Base-by-base conservation (phyloP, 768 basidiomycete species). In the Coprinellus micaceus region DNA sequence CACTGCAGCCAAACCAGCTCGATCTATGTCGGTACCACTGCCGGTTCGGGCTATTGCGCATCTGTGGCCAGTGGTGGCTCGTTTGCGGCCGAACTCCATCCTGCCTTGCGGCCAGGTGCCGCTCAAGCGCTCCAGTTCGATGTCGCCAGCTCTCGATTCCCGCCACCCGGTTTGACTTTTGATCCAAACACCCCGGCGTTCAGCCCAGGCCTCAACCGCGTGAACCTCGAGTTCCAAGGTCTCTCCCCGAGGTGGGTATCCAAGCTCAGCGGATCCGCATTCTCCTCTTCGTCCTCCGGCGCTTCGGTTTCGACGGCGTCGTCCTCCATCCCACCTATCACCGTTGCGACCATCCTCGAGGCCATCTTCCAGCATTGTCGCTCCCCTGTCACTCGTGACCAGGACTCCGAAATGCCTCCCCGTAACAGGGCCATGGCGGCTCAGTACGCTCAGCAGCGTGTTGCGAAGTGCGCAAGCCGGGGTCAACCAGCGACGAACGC, bases 151-250 rank as follows among this genome's bases (percentile, higher is more conserved):
- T 29, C 33, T 7, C 19, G n/a, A n/a, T 51, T 43, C 26, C 48
- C 48, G 4, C 25, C 48, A 9, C 9, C 29, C 7, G 45, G 36
- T 17, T 37, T 43, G 40, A 21, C 47, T 13, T 51, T 56, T 36
- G 55, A 56, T 29, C 30, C 46, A 6, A 22, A 21, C 10, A 28
- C 39, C 19, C 30, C 33, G 26, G 55, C 55, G 4, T 56, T 56
- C 39, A 48, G 41, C 22, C 55, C 55, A 11, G 47, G 47, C 13
- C n/a, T 56, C 10, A 17, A 22, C 19, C 37, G 24, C 11, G 17
- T 56, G 36, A 51, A 4, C 9, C 48, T 56, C 19, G 48, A 56
- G 47, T 43, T 56, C 39, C 33, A 50, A 30, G 48, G 39, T 30
- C 39, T 56, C 4, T 26, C 6, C 17, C 45, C 44, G 19, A 21